Evolutionary conservation across 768 basidiomycete genomes (phyloP).

Genomic region (Mycena capillaripes): DNA sequence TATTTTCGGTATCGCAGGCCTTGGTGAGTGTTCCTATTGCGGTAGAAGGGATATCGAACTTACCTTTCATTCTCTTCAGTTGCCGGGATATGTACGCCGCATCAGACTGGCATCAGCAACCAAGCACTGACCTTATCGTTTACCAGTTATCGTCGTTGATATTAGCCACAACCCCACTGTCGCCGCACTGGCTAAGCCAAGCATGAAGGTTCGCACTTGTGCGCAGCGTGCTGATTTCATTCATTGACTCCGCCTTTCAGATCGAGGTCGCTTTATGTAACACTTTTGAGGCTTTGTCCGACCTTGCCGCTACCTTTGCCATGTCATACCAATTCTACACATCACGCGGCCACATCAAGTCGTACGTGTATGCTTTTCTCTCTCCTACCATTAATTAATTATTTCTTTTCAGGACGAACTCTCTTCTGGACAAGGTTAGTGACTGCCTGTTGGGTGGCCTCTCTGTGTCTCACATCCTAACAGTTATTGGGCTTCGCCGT

Average conservation of each 20-base stretch:
- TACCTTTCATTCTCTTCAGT: not conserved
- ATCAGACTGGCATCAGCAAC: not conserved
- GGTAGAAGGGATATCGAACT: not conserved
- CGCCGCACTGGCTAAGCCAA: not conserved
- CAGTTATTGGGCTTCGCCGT: conserved; percentile 10
- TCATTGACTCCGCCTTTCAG: not conserved
- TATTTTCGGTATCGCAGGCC: not conserved
- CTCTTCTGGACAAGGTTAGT: conserved; percentile 5
- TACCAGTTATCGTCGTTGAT: conserved; percentile 6
- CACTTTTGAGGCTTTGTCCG: conserved; percentile 6
- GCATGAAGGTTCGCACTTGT: not conserved
- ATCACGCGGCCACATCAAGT: not conserved
- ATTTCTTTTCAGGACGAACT: too few species aligned
- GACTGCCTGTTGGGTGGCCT: not conserved
- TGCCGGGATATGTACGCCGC: conserved; percentile 6
- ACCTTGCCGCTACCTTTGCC: not conserved
- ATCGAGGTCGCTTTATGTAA: conserved; percentile 3
- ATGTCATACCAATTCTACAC: conserved; percentile 7
- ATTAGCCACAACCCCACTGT: not conserved
- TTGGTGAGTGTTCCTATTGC: not conserved
- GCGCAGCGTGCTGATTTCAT: not conserved
- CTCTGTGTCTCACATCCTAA: not conserved
- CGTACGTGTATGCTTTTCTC: not conserved
- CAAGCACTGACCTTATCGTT: too few species aligned
- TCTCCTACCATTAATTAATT: too few species aligned